A percentile compares a stretch with the other conserved stretches of the same genome.
These are phyloP conservation scores for Glebionis coronaria DNA, from an alignment of 129 eudicot genomes.

Conservation along the genomic window DNA sequence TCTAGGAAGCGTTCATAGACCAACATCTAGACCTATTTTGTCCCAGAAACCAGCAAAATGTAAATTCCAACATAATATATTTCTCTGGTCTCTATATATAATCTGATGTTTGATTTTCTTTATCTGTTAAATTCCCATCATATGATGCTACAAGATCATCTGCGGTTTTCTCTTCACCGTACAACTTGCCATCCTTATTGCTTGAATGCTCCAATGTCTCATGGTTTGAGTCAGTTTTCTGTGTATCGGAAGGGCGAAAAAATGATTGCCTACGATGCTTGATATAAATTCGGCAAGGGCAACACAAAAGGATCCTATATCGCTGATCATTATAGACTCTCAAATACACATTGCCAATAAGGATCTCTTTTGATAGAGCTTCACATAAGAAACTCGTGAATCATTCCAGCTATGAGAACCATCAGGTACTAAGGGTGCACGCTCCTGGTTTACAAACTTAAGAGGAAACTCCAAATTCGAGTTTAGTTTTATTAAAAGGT, in stretches of 20 bases:
- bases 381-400: constrained; percentile 65
- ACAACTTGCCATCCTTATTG: constrained; percentile 14
- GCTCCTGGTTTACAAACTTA: constrained; percentile 84
- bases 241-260: constrained; percentile 24
- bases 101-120: too few species aligned
- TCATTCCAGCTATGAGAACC: constrained; percentile 84
- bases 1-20: too few species aligned
- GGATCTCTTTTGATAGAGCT: constrained; percentile 77
- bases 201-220: constrained; percentile 33
- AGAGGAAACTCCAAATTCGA: constrained; percentile 83
- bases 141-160: constrained; percentile 40
- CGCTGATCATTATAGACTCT: constrained; percentile 96
- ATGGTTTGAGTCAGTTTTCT: constrained; percentile 32
- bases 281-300: constrained; percentile 83
- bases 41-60: too few species aligned
- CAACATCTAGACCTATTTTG: too few species aligned
- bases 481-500: constrained; percentile 66
- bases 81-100: too few species aligned
- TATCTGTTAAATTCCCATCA: constrained; percentile 43
- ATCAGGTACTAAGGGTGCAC: constrained; percentile 70
- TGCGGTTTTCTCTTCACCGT: constrained; percentile 27
- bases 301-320: constrained; percentile 81
- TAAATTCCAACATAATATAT: too few species aligned
- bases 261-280: constrained; percentile 42
- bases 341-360: constrained; percentile 84